Percentiles rank a stretch among this genome's conserved stretches.
Conservation (phyloP, 208 protist genomes). For the Spongospora subterranea region DNA sequence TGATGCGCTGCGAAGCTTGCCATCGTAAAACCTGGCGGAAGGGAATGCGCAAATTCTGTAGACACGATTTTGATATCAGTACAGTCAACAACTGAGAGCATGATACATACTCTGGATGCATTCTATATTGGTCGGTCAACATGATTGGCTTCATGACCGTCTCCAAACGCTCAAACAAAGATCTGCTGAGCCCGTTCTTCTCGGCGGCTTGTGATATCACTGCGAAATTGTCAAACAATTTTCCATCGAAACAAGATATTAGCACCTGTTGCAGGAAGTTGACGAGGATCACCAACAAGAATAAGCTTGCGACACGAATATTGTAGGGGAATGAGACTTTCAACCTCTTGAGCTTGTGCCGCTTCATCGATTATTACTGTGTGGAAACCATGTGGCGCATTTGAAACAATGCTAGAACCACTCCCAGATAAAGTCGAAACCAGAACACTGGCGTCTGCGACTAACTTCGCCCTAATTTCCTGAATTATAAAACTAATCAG, state of each 20-base stretch:
- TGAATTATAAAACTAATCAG: background rate
- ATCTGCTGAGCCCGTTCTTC: background rate
- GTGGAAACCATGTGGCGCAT: slow-evolving; percentile 19
- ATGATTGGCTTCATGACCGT: background rate
- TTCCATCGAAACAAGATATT: background rate
- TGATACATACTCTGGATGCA: slow-evolving; percentile 46
- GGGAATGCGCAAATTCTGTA: slow-evolving; percentile 59
- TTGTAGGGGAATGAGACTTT: slow-evolving; percentile 58
- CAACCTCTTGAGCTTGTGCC: slow-evolving; percentile 62
- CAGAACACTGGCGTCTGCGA: background rate
- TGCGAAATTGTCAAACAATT: background rate
- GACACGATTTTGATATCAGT: background rate
- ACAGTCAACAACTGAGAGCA: background rate
- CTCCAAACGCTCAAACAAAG: background rate
- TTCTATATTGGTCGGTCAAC: slow-evolving; percentile 63
- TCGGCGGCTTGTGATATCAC: background rate
- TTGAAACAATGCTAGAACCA: background rate
- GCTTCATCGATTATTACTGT: slow-evolving; percentile 64
- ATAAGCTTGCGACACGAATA: background rate
- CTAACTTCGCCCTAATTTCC: background rate
- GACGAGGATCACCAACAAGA: slow-evolving; percentile 64
- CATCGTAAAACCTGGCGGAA: slow-evolving; percentile 56
- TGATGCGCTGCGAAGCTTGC: background rate
- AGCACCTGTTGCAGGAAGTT: slow-evolving; percentile 63
- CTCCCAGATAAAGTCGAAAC: slow-evolving; percentile 30